phyloP scores from a whole-genome alignment of 2,329 filamentous ascomycete species.

The Aphanocladium album region DNA sequence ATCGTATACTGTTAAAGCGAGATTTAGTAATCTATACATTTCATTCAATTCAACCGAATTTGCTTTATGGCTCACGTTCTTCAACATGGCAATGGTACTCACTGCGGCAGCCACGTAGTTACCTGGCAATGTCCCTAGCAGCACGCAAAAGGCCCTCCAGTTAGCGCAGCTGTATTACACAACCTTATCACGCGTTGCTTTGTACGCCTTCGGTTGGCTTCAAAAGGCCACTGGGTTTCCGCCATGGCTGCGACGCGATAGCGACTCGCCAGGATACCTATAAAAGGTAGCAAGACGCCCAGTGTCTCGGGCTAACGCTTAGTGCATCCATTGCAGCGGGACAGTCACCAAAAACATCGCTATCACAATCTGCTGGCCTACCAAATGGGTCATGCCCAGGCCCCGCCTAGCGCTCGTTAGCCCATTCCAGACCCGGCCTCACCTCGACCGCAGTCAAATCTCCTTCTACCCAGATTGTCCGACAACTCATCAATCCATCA shows the following conservation, averaged over 20 bases:
- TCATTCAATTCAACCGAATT: too few species aligned
- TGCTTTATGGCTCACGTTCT: too few species aligned
- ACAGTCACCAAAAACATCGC: not conserved
- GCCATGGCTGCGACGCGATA: not conserved
- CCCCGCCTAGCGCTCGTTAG: conserved; percentile 3
- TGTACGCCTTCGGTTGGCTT: not conserved
- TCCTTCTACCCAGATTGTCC: not conserved
- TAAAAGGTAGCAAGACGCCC: not conserved
- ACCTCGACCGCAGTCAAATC: conserved; percentile 5
- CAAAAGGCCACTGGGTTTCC: not conserved
- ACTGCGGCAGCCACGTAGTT: too few species aligned
- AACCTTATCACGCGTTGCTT: not conserved
- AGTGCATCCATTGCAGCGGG: not conserved
- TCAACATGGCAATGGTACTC: too few species aligned
- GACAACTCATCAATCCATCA: not conserved
- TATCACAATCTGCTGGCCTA: not conserved
- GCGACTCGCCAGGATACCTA: not conserved
- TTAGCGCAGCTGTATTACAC: not conserved
- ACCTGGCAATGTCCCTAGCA: too few species aligned
- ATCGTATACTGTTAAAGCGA: too few species aligned
- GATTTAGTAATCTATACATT: too few species aligned
- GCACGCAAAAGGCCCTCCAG: not conserved
- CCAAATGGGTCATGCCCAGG: not conserved
- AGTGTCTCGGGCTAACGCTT: not conserved
- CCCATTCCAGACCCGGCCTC: conserved; percentile 1